Evolutionary conservation across 495 filamentous ascomycete species (phyloP), one percentile per base, ranked within the genome.

Genomic region (Penicillium bovifimosum): DNA sequence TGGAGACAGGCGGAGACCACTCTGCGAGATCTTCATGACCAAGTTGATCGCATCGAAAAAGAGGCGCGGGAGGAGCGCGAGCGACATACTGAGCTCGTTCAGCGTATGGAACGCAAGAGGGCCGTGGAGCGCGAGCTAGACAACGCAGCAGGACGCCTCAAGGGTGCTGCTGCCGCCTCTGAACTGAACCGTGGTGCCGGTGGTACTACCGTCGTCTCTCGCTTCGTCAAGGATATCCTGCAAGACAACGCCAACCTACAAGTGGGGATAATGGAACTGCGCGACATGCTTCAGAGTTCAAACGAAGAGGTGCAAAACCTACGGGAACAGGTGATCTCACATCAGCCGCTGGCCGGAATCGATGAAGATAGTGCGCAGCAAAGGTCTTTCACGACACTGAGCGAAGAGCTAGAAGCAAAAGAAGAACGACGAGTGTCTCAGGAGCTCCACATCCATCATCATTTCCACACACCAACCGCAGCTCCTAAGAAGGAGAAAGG

Each of bases 171-270:
- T 2, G 86, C 84, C 3, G 76, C 79, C 27, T 85, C 77, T 47
- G 80, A 81, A 17, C 62, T 83, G 52, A 76, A 77, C 6, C 79
- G 78, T 9, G 75, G 76, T 26, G 75, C 77, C 41, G 64, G 62
- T 50, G 76, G 80, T 6, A 78, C 79, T 33, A 80, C 75, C 48
- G 89, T 95, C 11, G 87, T 96, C 7, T 91, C 88, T 31, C 87
- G 90, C 60, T 96, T 98, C 53, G 92, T 98, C 49, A 90, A 90
- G 62, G 92, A 96, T 60, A 91, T 98, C 40, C 70, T 98, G 32
- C 87, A 95, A 61, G 92, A 98, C 64, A 98, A 98, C 63, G 89
- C 89, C 11, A 95, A 90, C 57, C 73, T 98, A 42, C 92, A 96
- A 63, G 77, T 90, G 47, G 90, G 87, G 10, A 91, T 96, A 42